phyloP scores from a whole-genome alignment of 2,329 filamentous ascomycete species.

The Didymella segeticola region DNA sequence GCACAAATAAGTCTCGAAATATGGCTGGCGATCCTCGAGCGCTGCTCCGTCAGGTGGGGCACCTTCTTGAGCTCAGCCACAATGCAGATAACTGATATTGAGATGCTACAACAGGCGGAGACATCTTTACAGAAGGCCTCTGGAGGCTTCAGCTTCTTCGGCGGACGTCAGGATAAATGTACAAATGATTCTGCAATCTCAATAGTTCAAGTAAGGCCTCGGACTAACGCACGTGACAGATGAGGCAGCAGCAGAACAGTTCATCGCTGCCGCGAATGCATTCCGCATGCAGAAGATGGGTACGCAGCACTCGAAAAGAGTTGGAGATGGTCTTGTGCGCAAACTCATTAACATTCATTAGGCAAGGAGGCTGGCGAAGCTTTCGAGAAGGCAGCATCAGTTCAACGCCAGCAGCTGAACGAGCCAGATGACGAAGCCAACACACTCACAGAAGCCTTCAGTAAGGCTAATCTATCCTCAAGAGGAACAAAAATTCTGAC shows the following conservation, averaged over 20 bases:
- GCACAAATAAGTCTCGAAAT: slow-evolving; percentile 20
- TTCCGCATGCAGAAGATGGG: slow-evolving; percentile 88
- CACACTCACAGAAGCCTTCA: slow-evolving; percentile 87
- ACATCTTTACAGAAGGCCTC: slow-evolving; percentile 77
- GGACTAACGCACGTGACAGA: slow-evolving; percentile 49
- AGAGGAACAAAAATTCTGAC: slow-evolving; percentile 16
- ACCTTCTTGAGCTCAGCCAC: slow-evolving; percentile 38
- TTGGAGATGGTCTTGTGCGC: rapidly evolving
- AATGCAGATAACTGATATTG: slow-evolving; percentile 35
- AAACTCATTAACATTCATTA: slow-evolving; percentile 48
- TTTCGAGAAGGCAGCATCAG: slow-evolving; percentile 82
- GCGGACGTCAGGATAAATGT: slow-evolving; percentile 82
- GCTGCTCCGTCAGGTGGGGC: slow-evolving; percentile 48
- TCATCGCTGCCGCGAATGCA: slow-evolving; percentile 86
- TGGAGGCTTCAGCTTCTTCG: slow-evolving; percentile 88
- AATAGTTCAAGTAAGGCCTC: background rate
- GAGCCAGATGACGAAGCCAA: slow-evolving; percentile 94
- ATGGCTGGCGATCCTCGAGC: slow-evolving; percentile 50
- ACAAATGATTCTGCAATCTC: slow-evolving; percentile 6
- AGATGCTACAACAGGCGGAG: slow-evolving; percentile 71
- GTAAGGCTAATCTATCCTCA: slow-evolving; percentile 22
- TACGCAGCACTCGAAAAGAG: slow-evolving; percentile 50
- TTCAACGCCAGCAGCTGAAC: slow-evolving; percentile 81
- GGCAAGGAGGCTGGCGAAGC: slow-evolving; percentile 85
- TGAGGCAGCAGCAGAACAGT: slow-evolving; percentile 86